Evolutionary conservation across 1,284 basidiomycete genomes (phyloP).

Genomic region (Entoloma clypeatum): DNA sequence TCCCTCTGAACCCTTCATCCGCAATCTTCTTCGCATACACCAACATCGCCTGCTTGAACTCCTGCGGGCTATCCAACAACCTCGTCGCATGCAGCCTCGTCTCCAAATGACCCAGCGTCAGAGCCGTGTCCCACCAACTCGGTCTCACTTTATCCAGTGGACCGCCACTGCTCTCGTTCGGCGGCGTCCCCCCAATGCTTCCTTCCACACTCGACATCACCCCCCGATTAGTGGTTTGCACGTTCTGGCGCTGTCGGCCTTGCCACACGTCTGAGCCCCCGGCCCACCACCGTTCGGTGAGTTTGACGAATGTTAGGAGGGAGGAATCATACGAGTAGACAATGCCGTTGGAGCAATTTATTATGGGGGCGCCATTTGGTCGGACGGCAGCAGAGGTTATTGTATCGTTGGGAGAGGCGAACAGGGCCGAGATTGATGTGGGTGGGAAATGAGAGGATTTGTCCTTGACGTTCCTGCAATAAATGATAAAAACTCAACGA

Average conservation of each 20-base stretch:
- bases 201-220: conserved; percentile 54
- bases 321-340: conserved; percentile 74
- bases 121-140: conserved; percentile 73
- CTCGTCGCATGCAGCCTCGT: conserved; percentile 70
- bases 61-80: conserved; percentile 72
- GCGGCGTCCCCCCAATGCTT: conserved; percentile 39
- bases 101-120: conserved; percentile 84
- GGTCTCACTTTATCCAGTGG: conserved; percentile 45
- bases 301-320: conserved; percentile 64
- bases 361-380: conserved; percentile 73
- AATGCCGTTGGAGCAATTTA: conserved; percentile 71
- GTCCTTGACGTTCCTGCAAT: conserved; percentile 69
- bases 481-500: conserved; percentile 6
- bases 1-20: conserved; percentile 80
- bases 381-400: conserved; percentile 62
- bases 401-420: conserved; percentile 52
- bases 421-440: conserved; percentile 56
- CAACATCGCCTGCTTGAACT: conserved; percentile 75
- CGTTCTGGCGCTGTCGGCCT: conserved; percentile 52
- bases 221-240: conserved; percentile 39
- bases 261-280: conserved; percentile 80
- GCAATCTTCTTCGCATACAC: conserved; percentile 80
- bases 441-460: conserved; percentile 62
- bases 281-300: conserved; percentile 79
- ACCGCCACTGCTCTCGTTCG: too few species aligned